These are phyloP conservation scores for Epichloe glyceriae DNA, from an alignment of 2,329 filamentous ascomycete genomes.

Conservation along the genomic window DNA sequence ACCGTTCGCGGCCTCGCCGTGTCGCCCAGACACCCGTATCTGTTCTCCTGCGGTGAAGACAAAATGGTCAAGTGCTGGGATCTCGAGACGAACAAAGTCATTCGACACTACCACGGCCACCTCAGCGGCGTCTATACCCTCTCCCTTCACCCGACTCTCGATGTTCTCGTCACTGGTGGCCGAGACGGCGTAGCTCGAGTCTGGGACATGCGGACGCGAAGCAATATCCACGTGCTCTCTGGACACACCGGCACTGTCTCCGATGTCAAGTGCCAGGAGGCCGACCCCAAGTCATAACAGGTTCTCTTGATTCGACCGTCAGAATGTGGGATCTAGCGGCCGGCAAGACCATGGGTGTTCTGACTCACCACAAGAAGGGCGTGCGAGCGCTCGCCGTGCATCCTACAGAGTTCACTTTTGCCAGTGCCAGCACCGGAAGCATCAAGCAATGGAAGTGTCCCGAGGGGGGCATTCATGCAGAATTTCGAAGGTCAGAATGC, in stretches of 20 bases:
- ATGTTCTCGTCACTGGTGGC: constrained; percentile 88
- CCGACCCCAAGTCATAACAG: constrained; percentile 87
- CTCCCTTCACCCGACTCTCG: constrained; percentile 83
- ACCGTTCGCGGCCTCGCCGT: constrained; percentile 87
- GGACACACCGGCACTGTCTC: constrained; percentile 88
- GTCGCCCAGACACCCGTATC: constrained; percentile 84
- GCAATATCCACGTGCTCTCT: constrained; percentile 84
- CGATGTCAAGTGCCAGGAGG: constrained; percentile 84
- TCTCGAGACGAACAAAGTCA: constrained; percentile 98
- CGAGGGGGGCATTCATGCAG: constrained; percentile 96
- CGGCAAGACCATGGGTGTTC: constrained; percentile 86
- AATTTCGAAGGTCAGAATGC: constrained; percentile 95
- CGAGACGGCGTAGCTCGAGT: constrained; percentile 89
- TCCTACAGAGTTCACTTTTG: constrained; percentile 91
- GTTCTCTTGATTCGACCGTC: constrained; percentile 84
- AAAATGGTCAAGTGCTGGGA: constrained; percentile 99
- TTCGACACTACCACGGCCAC: constrained; percentile 94
- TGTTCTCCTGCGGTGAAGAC: constrained; percentile 96
- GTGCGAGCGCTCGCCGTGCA: constrained; percentile 76
- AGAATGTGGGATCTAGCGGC: constrained; percentile 92
- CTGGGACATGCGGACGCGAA: constrained; percentile 96
- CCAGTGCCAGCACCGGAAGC: constrained; percentile 76
- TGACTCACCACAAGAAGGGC: constrained; percentile 98
- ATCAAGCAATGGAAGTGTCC: constrained; percentile 99
- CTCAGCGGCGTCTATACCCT: constrained; percentile 91